Evolutionary conservation across 306 rosid genomes (phyloP), one percentile per base, ranked within the genome.

Genomic region (Fragaria nilgerrensis): DNA sequence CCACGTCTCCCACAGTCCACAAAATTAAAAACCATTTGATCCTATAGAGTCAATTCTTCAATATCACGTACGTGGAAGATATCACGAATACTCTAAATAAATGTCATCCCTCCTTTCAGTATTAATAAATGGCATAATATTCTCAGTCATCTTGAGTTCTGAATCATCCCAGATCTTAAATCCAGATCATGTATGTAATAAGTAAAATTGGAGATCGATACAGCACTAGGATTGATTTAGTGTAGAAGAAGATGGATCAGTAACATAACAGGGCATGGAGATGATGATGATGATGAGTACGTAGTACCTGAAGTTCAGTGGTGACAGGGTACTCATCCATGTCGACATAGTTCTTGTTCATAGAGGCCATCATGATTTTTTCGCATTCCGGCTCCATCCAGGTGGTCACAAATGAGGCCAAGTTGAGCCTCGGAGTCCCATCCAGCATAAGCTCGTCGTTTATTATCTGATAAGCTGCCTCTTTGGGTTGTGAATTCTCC

Each of bases 271-370:
- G 59, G n/a, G 59, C 43, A 20, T 55, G 8, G 2, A 50, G 32
- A 29, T 29, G 32, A 6, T 19, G 55, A 49, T 36, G 20, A 48
- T 48, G 22, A 53, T 29, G 32, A 29, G 32, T 29, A 29, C 32
- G 59, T 20, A 7, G 62, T 2, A 87, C 98, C 88, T 90, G 96
- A 39, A 93, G 90, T 43, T 93, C 98, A 29, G 98, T 93, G 81
- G 98, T 93, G 77, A 91, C 93, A 16, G 98, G 98, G 78, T 93
- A 93, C 78, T 93, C 98, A 9, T 93, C 98, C 98, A 91, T 91
- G 82, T 93, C 98, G 8, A 93, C 98, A 34, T 88, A 93, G 88
- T 93, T 93, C 85, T 93, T 93, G 88, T 91, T 93, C 22, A 93
- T 68, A 43, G 98, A 43, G 44, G 86, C 85, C 93, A 88, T 84